Percentiles rank a stretch among this genome's conserved stretches.
Conservation (phyloP, 208 protist genomes). For the Giardia muris region DNA sequence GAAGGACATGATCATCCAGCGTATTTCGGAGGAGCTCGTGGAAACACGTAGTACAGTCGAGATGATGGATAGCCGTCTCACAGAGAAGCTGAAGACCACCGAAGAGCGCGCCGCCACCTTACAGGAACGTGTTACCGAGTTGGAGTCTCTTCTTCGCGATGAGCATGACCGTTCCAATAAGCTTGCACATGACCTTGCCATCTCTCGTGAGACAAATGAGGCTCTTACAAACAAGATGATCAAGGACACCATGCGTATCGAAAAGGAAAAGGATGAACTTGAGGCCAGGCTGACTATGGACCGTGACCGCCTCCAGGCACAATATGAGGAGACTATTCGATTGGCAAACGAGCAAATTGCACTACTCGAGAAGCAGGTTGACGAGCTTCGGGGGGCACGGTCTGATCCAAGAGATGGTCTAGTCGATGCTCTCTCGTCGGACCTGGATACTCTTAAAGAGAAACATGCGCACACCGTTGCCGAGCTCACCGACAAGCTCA, state of each 20-base stretch:
- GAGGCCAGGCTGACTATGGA: neutral
- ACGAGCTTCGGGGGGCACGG: neutral
- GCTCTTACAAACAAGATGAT: neutral
- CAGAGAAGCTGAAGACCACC: neutral
- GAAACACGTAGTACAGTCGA: neutral
- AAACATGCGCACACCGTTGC: neutral
- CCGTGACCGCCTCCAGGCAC: neutral
- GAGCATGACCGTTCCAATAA: neutral
- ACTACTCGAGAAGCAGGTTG: neutral
- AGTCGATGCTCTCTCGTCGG: neutral
- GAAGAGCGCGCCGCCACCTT: neutral
- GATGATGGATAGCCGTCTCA: neutral
- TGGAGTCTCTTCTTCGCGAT: neutral
- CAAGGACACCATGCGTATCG: neutral
- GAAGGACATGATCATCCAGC: neutral
- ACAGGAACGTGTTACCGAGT: neutral
- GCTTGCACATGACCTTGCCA: neutral
- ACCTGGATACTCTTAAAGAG: neutral
- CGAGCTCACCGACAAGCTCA: neutral
- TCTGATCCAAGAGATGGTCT: no score
- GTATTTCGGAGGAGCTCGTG: neutral
- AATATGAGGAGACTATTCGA: neutral
- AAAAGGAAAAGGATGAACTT: neutral
- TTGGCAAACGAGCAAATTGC: neutral
- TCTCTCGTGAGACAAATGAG: neutral